These are phyloP conservation scores for Xanthoceras sorbifolium DNA, from an alignment of 345 rosid genomes.

Conservation along the genomic window DNA sequence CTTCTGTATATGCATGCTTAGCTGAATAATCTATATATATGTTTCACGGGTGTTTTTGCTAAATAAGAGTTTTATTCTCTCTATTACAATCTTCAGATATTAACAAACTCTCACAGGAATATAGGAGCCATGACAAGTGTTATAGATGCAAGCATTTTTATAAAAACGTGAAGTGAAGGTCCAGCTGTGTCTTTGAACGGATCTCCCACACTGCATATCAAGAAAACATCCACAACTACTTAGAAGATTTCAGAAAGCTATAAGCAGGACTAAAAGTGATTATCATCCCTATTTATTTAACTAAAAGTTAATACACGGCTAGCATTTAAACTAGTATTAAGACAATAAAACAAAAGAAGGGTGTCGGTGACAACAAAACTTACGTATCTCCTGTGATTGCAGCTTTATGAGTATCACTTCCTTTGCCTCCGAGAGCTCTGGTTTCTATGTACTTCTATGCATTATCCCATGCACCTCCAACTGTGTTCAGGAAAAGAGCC, in stretches of 20 bases:
- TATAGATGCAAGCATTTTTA: no score
- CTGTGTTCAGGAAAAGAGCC: no score
- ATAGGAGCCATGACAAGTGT: conserved; percentile 98
- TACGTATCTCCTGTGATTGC: conserved; percentile 98
- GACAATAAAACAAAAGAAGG: no score
- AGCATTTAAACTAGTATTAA: no score
- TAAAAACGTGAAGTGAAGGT: conserved; percentile 94
- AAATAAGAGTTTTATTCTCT: no score
- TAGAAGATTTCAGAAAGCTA: neutral
- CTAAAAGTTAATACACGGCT: neutral
- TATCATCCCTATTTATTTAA: no score
- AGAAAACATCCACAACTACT: neutral
- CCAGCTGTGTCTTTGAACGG: conserved; percentile 99
- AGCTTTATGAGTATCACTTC: conserved; percentile 96
- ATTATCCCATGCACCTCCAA: conserved; percentile 99
- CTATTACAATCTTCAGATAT: no score
- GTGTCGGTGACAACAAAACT: conserved; percentile 33
- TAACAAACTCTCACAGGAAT: conserved; percentile 52
- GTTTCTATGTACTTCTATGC: conserved; percentile 96
- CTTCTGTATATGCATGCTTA: no score
- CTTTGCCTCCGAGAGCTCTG: conserved; percentile 97
- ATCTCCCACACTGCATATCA: conserved; percentile 86
- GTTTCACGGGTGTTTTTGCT: no score
- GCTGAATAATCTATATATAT: no score
- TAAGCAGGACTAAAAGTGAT: neutral